phyloP scores from a whole-genome alignment of 2,329 filamentous ascomycete genomes.

The Trichoderma pleuroti region DNA sequence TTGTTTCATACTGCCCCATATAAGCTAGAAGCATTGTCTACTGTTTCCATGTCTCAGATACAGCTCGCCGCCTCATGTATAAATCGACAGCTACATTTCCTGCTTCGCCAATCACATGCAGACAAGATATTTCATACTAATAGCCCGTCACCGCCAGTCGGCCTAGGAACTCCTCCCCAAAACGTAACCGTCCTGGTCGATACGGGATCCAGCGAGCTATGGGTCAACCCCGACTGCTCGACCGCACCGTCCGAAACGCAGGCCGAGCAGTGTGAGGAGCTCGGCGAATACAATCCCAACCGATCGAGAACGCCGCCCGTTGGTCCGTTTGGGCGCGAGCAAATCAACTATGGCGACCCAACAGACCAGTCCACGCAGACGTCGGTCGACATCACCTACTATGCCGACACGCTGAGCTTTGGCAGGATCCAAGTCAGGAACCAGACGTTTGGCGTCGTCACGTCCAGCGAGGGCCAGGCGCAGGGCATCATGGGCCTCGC shows the following conservation, averaged over 20 bases:
- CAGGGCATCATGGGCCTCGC: constrained; percentile 52
- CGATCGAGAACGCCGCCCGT: constrained; percentile 39
- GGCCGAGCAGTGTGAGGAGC: constrained; percentile 36
- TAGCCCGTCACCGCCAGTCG: constrained; percentile 31
- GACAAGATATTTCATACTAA: not conserved
- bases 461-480: constrained; percentile 44
- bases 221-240: constrained; percentile 51
- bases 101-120: not conserved
- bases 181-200: constrained; percentile 46
- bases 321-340: constrained; percentile 37
- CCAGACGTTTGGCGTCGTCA: constrained; percentile 51
- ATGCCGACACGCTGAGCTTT: constrained; percentile 44
- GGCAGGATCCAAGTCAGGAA: constrained; percentile 39
- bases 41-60: not conserved
- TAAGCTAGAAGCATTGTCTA: not conserved
- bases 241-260: constrained; percentile 36
- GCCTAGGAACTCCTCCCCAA: constrained; percentile 42
- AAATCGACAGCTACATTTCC: not conserved
- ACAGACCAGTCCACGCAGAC: constrained; percentile 36
- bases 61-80: not conserved
- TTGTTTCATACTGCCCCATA: not conserved
- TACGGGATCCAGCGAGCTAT: constrained; percentile 53
- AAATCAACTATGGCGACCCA: constrained; percentile 40
- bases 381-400: constrained; percentile 43
- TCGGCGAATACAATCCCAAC: constrained; percentile 44